These are phyloP conservation scores for Gaertneriomyces sp. DNA, from an alignment of 192 early-diverging fungal genomes.

Conservation along the genomic window DNA sequence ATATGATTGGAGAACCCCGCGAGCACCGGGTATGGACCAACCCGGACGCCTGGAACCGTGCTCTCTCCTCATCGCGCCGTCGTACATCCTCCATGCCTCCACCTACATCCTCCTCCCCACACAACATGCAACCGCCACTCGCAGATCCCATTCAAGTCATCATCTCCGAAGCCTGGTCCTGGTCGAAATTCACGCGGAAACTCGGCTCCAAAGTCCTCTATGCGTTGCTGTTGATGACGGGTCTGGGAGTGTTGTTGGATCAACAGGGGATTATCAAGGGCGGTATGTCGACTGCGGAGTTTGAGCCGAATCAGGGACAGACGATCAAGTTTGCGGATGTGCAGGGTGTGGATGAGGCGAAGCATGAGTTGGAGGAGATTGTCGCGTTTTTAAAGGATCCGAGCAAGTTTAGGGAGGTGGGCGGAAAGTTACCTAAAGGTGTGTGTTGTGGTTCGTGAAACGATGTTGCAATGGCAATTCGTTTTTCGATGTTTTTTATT, in stretches of 20 bases:
- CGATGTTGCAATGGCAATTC: background rate
- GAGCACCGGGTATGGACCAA: conserved; percentile 34
- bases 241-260: conserved; percentile 50
- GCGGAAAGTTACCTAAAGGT: conserved; percentile 95
- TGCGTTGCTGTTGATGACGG: conserved; percentile 50
- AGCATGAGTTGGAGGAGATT: conserved; percentile 93
- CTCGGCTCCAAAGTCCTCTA: conserved; percentile 40
- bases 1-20: conserved; percentile 19
- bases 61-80: conserved; percentile 4
- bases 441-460: conserved; percentile 31
- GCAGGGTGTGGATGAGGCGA: conserved; percentile 97
- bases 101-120: background rate
- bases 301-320: conserved; percentile 50
- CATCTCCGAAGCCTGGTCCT: conserved; percentile 53
- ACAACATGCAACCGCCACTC: background rate
- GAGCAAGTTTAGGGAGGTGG: conserved; percentile 83
- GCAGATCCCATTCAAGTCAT: conserved; percentile 46
- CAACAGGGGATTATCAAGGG: conserved; percentile 54
- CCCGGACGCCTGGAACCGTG: conserved; percentile 27
- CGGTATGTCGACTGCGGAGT: conserved; percentile 40
- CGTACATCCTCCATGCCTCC: too few relatives aligned
- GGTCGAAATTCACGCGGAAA: conserved; percentile 50
- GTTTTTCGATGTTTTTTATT: background rate
- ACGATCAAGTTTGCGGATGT: conserved; percentile 88
- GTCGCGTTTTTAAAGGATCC: conserved; percentile 95